A percentile compares a stretch with the other conserved stretches of the same genome.
These are phyloP conservation scores for Gossypium herbaceum DNA, from an alignment of 345 rosid genomes.

Conservation along the genomic window DNA sequence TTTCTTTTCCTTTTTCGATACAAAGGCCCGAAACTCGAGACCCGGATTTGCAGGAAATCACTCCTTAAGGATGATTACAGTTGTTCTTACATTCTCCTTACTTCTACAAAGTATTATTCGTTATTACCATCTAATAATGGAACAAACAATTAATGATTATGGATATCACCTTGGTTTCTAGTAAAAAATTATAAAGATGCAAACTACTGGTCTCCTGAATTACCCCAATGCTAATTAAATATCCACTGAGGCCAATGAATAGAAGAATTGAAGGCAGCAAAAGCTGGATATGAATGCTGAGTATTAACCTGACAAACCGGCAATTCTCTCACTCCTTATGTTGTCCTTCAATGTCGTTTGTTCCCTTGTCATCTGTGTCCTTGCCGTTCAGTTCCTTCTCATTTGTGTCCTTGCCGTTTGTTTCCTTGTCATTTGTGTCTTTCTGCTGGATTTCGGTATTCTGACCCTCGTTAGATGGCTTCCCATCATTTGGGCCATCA, in stretches of 20 bases:
- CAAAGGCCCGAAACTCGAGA: not conserved
- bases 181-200: constrained; percentile 19
- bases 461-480: constrained; percentile 41
- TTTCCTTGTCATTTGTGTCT: constrained; percentile 28
- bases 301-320: constrained; percentile 1
- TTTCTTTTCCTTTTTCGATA: constrained; percentile 14
- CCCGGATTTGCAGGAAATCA: not conserved
- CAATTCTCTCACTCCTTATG: constrained; percentile 29
- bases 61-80: not conserved
- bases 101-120: constrained; percentile 16
- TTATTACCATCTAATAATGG: constrained; percentile 28
- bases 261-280: constrained; percentile 9
- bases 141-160: constrained; percentile 30
- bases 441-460: constrained; percentile 30
- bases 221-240: constrained; percentile 15
- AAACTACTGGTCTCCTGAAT: constrained; percentile 14
- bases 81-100: constrained; percentile 24
- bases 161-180: constrained; percentile 19
- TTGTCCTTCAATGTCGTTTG: constrained; percentile 18
- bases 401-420: constrained; percentile 23
- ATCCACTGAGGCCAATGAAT: constrained; percentile 19
- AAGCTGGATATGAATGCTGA: not conserved
- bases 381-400: constrained; percentile 22
- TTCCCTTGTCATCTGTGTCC: constrained; percentile 27
- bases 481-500: constrained; percentile 41